These are phyloP conservation scores for Cyberlindnera bimundalis DNA, from an alignment of 805 yeast genomes.

Conservation along the genomic window DNA sequence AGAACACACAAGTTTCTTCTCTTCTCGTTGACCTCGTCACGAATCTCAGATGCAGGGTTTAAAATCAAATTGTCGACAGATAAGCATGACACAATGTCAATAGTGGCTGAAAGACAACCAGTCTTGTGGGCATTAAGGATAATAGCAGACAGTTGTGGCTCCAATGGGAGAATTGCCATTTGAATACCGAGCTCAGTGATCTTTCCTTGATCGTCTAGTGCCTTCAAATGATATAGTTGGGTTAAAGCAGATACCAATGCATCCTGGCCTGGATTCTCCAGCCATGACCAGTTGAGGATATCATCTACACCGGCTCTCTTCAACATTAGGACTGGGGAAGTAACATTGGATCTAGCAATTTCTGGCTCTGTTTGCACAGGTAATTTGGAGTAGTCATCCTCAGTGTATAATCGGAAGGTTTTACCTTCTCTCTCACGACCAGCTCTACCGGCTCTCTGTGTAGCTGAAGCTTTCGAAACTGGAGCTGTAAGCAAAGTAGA, in stretches of 20 bases:
- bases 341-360: constrained; percentile 79
- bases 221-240: constrained; percentile 74
- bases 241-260: constrained; percentile 73
- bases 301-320: constrained; percentile 83
- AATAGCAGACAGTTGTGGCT: constrained; percentile 90
- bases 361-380: constrained; percentile 89
- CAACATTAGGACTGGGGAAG: constrained; percentile 78
- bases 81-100: constrained; percentile 88
- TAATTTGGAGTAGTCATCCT: constrained; percentile 58
- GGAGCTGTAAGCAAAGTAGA: constrained; percentile 93
- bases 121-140: constrained; percentile 59
- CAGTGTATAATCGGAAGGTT: constrained; percentile 80
- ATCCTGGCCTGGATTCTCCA: constrained; percentile 83
- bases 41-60: constrained; percentile 72
- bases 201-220: constrained; percentile 70
- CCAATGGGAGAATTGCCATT: constrained; percentile 86
- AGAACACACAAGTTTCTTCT: constrained; percentile 66
- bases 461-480: constrained; percentile 89
- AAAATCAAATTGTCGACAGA: constrained; percentile 86
- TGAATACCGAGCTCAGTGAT: constrained; percentile 78
- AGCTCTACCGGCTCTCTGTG: constrained; percentile 98
- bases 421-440: constrained; percentile 96
- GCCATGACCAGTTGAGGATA: constrained; percentile 85
- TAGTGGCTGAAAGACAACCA: constrained; percentile 57
- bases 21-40: constrained; percentile 81